Conservation (phyloP, 2,329 filamentous ascomycete genomes). For the Ampelomyces quisqualis region DNA sequence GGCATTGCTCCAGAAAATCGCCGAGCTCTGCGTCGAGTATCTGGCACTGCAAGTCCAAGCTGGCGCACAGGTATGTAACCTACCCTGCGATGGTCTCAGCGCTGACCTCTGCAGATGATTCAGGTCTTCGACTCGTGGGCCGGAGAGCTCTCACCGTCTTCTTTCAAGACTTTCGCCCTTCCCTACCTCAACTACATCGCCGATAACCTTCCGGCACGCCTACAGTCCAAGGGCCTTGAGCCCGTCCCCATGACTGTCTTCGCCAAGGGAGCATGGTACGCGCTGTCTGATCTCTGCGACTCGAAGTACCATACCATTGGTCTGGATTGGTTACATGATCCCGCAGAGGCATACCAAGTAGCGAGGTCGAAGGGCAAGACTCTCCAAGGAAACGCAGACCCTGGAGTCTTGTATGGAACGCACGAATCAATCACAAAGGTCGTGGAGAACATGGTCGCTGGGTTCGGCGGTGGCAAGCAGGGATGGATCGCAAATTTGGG, state of each 20-base stretch:
- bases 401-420: slow-evolving; percentile 86
- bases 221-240: slow-evolving; percentile 73
- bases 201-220: slow-evolving; percentile 70
- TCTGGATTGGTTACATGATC: slow-evolving; percentile 91
- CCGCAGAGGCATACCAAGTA: slow-evolving; percentile 77
- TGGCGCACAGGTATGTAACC: slow-evolving; percentile 70
- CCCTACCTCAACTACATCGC: slow-evolving; percentile 87
- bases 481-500: slow-evolving; percentile 98
- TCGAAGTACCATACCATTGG: slow-evolving; percentile 92
- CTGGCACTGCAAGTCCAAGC: slow-evolving; percentile 88
- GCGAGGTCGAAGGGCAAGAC: slow-evolving; percentile 70
- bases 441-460: slow-evolving; percentile 82
- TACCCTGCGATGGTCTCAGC: not conserved
- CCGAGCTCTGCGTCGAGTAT: slow-evolving; percentile 92
- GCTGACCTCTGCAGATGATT: slow-evolving; percentile 60
- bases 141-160: slow-evolving; percentile 80
- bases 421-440: slow-evolving; percentile 76
- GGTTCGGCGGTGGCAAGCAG: slow-evolving; percentile 79
- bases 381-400: slow-evolving; percentile 94
- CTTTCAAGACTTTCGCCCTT: slow-evolving; percentile 81
- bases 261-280: slow-evolving; percentile 96
- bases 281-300: slow-evolving; percentile 81
- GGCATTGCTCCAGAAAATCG: slow-evolving; percentile 82
- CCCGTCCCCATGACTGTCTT: slow-evolving; percentile 96
- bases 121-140: slow-evolving; percentile 99